phyloP scores from a whole-genome alignment of 768 basidiomycete species.

The Termitomyces sp. region DNA sequence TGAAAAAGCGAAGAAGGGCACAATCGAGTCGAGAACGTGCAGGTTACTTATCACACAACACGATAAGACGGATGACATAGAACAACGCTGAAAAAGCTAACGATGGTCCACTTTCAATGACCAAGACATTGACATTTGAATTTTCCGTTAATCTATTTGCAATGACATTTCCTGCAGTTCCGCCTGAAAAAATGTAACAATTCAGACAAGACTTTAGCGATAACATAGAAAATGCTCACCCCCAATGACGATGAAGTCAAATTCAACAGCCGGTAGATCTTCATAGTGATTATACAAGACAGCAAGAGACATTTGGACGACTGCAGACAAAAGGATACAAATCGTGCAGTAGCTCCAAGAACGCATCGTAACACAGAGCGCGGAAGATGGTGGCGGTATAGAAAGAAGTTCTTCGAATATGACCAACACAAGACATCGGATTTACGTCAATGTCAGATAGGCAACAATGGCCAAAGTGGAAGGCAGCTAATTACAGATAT shows the following conservation, averaged over 20 bases:
- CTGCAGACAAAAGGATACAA: background rate
- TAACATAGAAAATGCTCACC: background rate
- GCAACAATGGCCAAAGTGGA: background rate
- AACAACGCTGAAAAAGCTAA: background rate
- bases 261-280: background rate
- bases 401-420: background rate
- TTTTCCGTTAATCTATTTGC: background rate
- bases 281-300: background rate
- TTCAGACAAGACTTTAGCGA: background rate
- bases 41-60: slow-evolving; percentile 12
- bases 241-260: slow-evolving; percentile 12
- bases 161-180: slow-evolving; percentile 1
- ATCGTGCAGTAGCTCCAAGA: background rate
- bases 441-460: background rate
- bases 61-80: background rate
- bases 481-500: background rate
- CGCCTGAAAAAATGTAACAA: background rate
- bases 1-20: slow-evolving; percentile 16
- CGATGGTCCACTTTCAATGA: background rate
- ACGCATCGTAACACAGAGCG: background rate
- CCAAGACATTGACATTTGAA: background rate
- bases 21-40: slow-evolving; percentile 15
- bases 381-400: background rate
- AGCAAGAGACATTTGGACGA: background rate
- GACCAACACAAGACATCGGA: background rate